Base-by-base conservation (phyloP, 441 rosid genomes). In the Theobroma grandiflorum region DNA sequence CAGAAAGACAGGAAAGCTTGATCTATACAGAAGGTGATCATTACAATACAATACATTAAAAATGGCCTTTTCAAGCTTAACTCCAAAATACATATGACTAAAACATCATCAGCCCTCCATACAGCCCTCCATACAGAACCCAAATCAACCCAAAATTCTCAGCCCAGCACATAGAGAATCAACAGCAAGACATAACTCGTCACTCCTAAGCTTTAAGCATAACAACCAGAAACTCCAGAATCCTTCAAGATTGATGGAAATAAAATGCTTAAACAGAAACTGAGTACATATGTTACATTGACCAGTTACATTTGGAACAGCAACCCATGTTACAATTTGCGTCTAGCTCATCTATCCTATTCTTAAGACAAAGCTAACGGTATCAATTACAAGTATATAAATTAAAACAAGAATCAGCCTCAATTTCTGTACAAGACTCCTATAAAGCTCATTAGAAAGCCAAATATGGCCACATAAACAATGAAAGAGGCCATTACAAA, bases 401-500 rank as follows among this genome's bases (percentile, higher is more conserved):
- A 74, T 47, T 75, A 20, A 37, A 77, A 78, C 68, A 82, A 65
- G 50, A 12, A 68, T 33, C 38, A 40, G 78, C 82, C 81, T 78
- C 82, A 40, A 78, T 47, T 40, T 63, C 78, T 22, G 66, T 78
- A 79, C 78, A 79, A 78, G 53, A 67, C 37, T 43, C 66, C 80
- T 66, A 85, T 82, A 85, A 31, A 78, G 81, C 77, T 77, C 75
- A 64, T 9, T 37, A 63, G 20, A 7, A 77, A 67, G 81, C 61
- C 69, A 55, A 49, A 68, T 31, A 53, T 67, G 33, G 45, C 69
- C 65, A 79, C 31, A 66, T 22, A 81, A 82, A 82, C 35, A 76
- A 71, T 11, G 37, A 75, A 73, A 43, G 81, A 79, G 83, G 84
- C 83, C 78, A 77, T 65, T 80, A 83, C 81, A 83, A 67, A 77